Percentiles rank a stretch among this genome's conserved stretches.
Evolutionary conservation across 2,329 filamentous ascomycete species (phyloP).

Genomic region (Ophiostoma triangulosporum): DNA sequence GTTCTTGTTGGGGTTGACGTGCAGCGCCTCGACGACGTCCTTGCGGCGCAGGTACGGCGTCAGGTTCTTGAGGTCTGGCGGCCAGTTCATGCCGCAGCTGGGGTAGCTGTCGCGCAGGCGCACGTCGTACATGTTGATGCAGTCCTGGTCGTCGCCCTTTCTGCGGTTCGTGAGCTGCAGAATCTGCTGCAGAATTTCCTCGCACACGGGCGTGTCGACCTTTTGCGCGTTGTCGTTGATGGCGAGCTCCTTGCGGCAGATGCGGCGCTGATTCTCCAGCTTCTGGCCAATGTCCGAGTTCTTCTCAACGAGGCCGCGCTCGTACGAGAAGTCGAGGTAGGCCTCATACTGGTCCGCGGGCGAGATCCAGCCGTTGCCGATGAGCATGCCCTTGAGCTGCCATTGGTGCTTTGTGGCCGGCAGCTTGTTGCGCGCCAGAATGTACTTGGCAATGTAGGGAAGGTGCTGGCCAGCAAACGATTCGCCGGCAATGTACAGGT

Average conservation of each 20-base stretch:
- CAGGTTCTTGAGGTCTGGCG: constrained; percentile 65
- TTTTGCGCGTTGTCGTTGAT: constrained; percentile 29
- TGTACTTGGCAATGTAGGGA: constrained; percentile 86
- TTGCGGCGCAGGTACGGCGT: constrained; percentile 70
- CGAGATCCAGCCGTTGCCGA: constrained; percentile 97
- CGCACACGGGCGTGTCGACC: constrained; percentile 60
- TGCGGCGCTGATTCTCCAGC: constrained; percentile 54
- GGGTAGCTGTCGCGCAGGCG: constrained; percentile 68
- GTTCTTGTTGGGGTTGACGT: constrained; percentile 68
- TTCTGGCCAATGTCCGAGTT: constrained; percentile 49
- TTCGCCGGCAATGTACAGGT: constrained; percentile 90
- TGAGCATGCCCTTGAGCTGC: constrained; percentile 74
- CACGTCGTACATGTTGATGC: constrained; percentile 95
- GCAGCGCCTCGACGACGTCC: constrained; percentile 69
- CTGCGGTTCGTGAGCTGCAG: constrained; percentile 46
- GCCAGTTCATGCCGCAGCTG: constrained; percentile 96
- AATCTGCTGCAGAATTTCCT: constrained; percentile 60
- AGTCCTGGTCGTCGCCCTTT: constrained; percentile 41
- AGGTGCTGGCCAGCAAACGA: constrained; percentile 96
- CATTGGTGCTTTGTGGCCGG: constrained; percentile 39
- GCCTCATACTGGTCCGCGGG: constrained; percentile 79
- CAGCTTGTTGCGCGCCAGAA: constrained; percentile 74
- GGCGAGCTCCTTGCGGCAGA: constrained; percentile 52
- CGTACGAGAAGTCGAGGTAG: constrained; percentile 70
- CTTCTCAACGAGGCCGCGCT: constrained; percentile 57